These are phyloP conservation scores for Geopyxis carbonaria DNA, from an alignment of 495 filamentous ascomycete species.

Conservation along the genomic window DNA sequence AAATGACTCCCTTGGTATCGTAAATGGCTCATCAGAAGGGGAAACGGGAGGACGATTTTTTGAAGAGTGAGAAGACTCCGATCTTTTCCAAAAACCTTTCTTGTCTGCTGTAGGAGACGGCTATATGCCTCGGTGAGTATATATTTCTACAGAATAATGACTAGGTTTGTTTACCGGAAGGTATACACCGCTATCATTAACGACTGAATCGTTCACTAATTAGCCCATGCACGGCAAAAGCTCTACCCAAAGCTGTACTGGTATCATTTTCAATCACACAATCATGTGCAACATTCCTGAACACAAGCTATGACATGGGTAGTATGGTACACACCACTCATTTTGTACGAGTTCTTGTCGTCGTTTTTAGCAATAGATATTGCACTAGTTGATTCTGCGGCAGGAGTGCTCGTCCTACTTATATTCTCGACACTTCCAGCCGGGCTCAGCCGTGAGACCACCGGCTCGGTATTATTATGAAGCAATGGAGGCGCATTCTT, in stretches of 20 bases:
- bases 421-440: conserved; percentile 9
- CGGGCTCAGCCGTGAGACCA: conserved; percentile 11
- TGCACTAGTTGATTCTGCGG: conserved; percentile 8
- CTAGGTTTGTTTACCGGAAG: conserved; percentile 77
- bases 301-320: not conserved
- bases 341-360: conserved; percentile 18
- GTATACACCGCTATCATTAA: conserved; percentile 93
- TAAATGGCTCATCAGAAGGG: conserved; percentile 54
- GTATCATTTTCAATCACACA: too few species aligned
- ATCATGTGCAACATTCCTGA: not conserved
- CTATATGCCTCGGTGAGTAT: too few species aligned
- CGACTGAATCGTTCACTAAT: conserved; percentile 41
- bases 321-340: conserved; percentile 18
- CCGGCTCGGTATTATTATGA: conserved; percentile 11
- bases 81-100: conserved; percentile 64
- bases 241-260: too few species aligned
- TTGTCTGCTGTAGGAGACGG: conserved; percentile 85
- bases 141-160: too few species aligned
- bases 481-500: conserved; percentile 11
- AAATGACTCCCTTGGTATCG: conserved; percentile 93
- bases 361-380: conserved; percentile 19
- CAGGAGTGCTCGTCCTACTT: not conserved
- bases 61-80: conserved; percentile 47
- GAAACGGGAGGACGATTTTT: conserved; percentile 55
- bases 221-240: not conserved